Percentiles rank a stretch among this genome's conserved stretches.
Conservation (phyloP, 345 rosid genomes). For the Salix arbutifolia region DNA sequence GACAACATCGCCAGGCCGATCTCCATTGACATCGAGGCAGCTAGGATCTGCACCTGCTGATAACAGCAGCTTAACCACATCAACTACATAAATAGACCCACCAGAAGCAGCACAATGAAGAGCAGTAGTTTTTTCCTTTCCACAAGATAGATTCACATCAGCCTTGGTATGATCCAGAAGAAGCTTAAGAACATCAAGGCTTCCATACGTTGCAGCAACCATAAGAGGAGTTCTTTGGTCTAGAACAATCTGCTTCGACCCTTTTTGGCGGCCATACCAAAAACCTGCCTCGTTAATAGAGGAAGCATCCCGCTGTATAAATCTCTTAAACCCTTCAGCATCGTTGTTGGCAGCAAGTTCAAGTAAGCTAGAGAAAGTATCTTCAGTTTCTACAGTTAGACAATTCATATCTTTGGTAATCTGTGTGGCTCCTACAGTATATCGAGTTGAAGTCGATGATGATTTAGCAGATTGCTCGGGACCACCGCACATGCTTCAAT, state of each 20-base stretch:
- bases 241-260: conserved; percentile 44
- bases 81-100: conserved; percentile 43
- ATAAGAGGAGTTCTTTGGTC: conserved; percentile 56
- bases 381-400: conserved; percentile 25
- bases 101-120: conserved; percentile 74
- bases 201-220: conserved; percentile 65
- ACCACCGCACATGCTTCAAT: conserved; percentile 33
- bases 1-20: conserved; percentile 53
- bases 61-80: conserved; percentile 51
- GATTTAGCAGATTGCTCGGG: conserved; percentile 18
- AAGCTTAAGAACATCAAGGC: conserved; percentile 38
- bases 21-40: conserved; percentile 44
- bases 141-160: conserved; percentile 45
- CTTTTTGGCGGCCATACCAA: conserved; percentile 40
- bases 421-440: not conserved
- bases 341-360: conserved; percentile 49
- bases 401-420: conserved; percentile 22
- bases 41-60: conserved; percentile 57
- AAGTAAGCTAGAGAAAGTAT: conserved; percentile 37
- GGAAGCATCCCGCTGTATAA: conserved; percentile 27
- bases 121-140: conserved; percentile 50
- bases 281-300: conserved; percentile 32
- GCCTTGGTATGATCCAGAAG: conserved; percentile 21
- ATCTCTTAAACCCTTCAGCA: conserved; percentile 30
- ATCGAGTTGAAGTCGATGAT: conserved; percentile 10